Percentiles rank a stretch among this genome's conserved stretches.
These are phyloP conservation scores for Neonectria coccinea DNA, from an alignment of 2,329 filamentous ascomycete genomes.

Conservation along the genomic window DNA sequence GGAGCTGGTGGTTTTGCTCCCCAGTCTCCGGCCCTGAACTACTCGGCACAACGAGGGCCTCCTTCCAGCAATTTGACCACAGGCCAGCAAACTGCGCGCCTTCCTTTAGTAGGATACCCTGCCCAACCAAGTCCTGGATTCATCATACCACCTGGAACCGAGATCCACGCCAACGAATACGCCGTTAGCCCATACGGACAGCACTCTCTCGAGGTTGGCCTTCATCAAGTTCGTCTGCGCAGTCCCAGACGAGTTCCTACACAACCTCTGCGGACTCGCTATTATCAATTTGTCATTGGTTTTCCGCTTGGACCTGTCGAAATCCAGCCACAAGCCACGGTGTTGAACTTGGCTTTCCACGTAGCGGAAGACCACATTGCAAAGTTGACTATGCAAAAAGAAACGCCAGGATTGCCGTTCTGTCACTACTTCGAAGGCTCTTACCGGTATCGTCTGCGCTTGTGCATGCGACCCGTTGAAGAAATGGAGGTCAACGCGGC, in stretches of 20 bases:
- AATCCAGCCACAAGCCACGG: constrained; percentile 50
- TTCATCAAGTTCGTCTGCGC: constrained; percentile 61
- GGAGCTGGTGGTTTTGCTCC: neutral
- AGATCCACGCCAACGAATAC: constrained; percentile 50
- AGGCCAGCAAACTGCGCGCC: neutral
- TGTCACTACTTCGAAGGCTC: constrained; percentile 63
- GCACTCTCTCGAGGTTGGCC: constrained; percentile 55
- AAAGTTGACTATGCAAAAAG: constrained; percentile 51
- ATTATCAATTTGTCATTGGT: constrained; percentile 69
- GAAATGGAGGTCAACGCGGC: constrained; percentile 52
- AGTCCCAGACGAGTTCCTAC: constrained; percentile 60
- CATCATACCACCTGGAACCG: neutral
- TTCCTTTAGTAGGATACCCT: neutral
- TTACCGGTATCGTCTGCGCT: constrained; percentile 75
- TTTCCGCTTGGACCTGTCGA: constrained; percentile 62
- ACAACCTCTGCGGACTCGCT: constrained; percentile 46
- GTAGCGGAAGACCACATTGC: constrained; percentile 53
- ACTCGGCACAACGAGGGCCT: constrained; percentile 2
- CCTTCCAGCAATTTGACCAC: neutral
- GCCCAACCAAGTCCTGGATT: neutral
- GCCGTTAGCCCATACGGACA: constrained; percentile 56
- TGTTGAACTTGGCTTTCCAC: constrained; percentile 61
- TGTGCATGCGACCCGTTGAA: constrained; percentile 56
- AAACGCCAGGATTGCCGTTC: constrained; percentile 49
- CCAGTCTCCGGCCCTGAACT: neutral